A percentile compares a stretch with the other conserved stretches of the same genome.
Evolutionary conservation across 1,284 basidiomycete species (phyloP).

Genomic region (Fomes fomentarius): DNA sequence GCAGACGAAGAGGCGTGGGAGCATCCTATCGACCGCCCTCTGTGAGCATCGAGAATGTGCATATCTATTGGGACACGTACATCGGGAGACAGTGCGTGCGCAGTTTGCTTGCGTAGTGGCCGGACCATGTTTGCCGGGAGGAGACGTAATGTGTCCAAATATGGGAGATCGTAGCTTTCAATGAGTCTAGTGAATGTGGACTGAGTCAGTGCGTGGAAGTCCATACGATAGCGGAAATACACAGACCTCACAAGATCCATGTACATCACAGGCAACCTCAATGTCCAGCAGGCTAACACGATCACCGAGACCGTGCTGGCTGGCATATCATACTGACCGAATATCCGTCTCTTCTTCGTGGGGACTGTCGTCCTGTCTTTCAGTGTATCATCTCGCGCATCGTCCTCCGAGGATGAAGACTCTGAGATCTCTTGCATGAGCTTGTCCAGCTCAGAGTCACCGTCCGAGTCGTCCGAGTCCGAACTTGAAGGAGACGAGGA

Average conservation of each 20-base stretch:
- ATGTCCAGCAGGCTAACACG: conserved; percentile 74
- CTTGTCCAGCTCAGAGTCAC: conserved; percentile 52
- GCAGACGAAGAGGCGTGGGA: conserved; percentile 61
- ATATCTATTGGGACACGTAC: conserved; percentile 45
- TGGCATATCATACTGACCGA: conserved; percentile 51
- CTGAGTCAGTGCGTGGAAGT: too few relatives aligned
- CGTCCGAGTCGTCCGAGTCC: conserved; percentile 24
- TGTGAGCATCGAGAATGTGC: background rate
- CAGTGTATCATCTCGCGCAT: conserved; percentile 26
- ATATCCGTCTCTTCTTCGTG: conserved; percentile 16
- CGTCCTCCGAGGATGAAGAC: conserved; percentile 48
- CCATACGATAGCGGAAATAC: background rate
- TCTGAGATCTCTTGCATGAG: conserved; percentile 60
- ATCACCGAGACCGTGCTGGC: conserved; percentile 68
- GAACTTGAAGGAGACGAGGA: conserved; percentile 23
- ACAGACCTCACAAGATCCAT: conserved; percentile 71
- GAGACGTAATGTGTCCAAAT: conserved; percentile 72
- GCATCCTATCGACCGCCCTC: conserved; percentile 50
- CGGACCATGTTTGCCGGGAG: conserved; percentile 67
- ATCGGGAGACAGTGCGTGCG: conserved; percentile 67
- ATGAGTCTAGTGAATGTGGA: conserved; percentile 57
- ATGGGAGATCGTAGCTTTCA: conserved; percentile 78
- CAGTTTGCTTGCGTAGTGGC: conserved; percentile 72
- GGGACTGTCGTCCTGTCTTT: conserved; percentile 12
- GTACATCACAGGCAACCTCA: conserved; percentile 77